Base-by-base conservation (phyloP, 371 early-diverging fungal genomes). In the Conidiobolus incongruus region DNA sequence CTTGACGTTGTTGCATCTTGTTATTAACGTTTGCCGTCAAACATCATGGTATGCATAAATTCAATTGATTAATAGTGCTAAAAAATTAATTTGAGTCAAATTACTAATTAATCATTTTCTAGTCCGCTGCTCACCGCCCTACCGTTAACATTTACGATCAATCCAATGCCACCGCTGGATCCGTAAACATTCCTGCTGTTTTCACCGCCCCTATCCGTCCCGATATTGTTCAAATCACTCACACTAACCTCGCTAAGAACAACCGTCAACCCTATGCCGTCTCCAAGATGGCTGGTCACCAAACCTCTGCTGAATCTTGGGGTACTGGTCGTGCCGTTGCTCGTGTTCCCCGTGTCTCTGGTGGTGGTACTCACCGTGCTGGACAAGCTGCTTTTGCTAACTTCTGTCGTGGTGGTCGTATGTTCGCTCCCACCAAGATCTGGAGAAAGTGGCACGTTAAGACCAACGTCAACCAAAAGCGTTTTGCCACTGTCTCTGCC, bases 281-380 rank as follows among this genome's bases (percentile, higher is more conserved):
- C 54, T 81, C 80, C 58, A 75, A 75, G 60, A 77, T 85, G 68
- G 99, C 99, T 62, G 99, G 99, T 72, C 94, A 95, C 70, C 95
- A 97, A 73, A 97, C 98, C 62, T 94, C 95, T 49, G 99, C 99
- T 50, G 90, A 86, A 65, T 96, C 97, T 50, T 99, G 98, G 98
- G 99, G 99, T 74, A 98, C 96, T 44, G 92, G 90, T 83, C 91
- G 98, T 71, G 99, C 99, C 58, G 92, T 99, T 58, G 96, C 98
- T 44, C 91, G 98, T 90, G 98, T 98, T 59, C 98, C 99, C 54
- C 88, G 99, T 75, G 97, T 99, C 47, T 73, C 76, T 51, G 99
- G 97, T 58, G 75, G 86, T 51, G 99, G 99, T 71, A 99, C 99
- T 51, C 88, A 87, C 77, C 86, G 99, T 63, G 81, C 99, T 55